phyloP scores from a whole-genome alignment of 2,329 filamentous ascomycete genomes.

The Dendrostoma leiphaemia region DNA sequence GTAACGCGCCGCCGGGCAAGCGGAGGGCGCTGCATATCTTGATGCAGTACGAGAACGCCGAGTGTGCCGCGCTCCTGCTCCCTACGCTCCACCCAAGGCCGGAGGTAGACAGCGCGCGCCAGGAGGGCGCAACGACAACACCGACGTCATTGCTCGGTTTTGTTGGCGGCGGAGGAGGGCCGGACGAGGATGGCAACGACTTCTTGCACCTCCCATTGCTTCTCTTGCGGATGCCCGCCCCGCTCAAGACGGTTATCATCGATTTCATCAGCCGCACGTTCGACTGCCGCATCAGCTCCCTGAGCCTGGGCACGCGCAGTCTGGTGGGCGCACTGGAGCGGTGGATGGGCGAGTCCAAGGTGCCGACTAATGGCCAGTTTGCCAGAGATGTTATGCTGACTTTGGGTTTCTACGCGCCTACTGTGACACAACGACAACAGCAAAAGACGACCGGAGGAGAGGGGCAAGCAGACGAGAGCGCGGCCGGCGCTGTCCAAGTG shows the following conservation, averaged over 20 bases:
- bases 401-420: constrained; percentile 47
- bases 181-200: constrained; percentile 13
- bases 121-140: not conserved
- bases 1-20: constrained; percentile 20
- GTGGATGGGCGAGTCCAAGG: constrained; percentile 43
- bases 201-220: constrained; percentile 52
- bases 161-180: not conserved
- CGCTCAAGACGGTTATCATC: constrained; percentile 47
- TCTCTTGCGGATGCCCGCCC: constrained; percentile 53
- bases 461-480: constrained; percentile 9
- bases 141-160: too few relatives aligned
- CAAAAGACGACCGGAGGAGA: not conserved
- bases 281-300: constrained; percentile 53
- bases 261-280: constrained; percentile 53
- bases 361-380: constrained; percentile 31
- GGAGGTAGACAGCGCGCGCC: not conserved
- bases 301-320: constrained; percentile 49
- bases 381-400: constrained; percentile 49
- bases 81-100: constrained; percentile 29
- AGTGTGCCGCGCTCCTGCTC: constrained; percentile 50
- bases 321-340: constrained; percentile 49
- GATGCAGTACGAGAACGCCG: constrained; percentile 51
- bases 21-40: constrained; percentile 41
- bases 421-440: not conserved
- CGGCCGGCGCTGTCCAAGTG: constrained; percentile 5